Conservation (phyloP, 2,329 filamentous ascomycete genomes). For the Pyrenophora seminiperda region DNA sequence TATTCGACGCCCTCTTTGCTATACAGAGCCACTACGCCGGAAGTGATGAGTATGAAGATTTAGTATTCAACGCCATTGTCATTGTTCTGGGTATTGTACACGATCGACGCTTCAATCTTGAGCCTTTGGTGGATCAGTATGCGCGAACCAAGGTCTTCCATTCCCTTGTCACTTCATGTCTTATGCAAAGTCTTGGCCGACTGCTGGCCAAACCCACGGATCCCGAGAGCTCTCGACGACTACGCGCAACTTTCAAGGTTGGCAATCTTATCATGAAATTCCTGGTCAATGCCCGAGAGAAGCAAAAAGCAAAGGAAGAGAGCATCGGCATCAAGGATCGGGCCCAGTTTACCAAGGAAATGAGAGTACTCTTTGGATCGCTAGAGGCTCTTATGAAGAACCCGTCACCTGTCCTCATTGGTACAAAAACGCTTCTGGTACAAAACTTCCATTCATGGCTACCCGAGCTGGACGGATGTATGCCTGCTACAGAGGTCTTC, state of each 20-base stretch:
- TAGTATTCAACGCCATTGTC: constrained; percentile 89
- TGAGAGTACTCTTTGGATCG: constrained; percentile 86
- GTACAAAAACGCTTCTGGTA: constrained; percentile 91
- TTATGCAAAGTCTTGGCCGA: constrained; percentile 84
- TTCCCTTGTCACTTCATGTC: constrained; percentile 85
- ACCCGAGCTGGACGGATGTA: constrained; percentile 79
- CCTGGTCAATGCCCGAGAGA: constrained; percentile 84
- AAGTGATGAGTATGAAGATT: constrained; percentile 88
- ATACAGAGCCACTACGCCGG: constrained; percentile 90
- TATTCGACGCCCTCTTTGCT: constrained; percentile 88
- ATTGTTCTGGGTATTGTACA: constrained; percentile 91
- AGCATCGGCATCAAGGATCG: constrained; percentile 80
- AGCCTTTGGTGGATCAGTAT: constrained; percentile 89
- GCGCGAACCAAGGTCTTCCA: constrained; percentile 89
- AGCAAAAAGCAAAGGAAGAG: constrained; percentile 87
- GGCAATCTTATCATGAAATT: constrained; percentile 92
- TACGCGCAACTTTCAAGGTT: constrained; percentile 93
- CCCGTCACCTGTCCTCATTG: constrained; percentile 80
- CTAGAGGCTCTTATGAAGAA: constrained; percentile 90
- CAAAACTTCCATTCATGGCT: constrained; percentile 98
- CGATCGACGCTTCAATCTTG: constrained; percentile 89
- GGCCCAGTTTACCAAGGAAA: constrained; percentile 78
- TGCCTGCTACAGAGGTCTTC: constrained; percentile 82
- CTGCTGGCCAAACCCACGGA: constrained; percentile 83
- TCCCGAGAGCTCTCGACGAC: constrained; percentile 77